Evolutionary conservation across 371 early-diverging fungal species (phyloP), one percentile per base, ranked within the genome.

Genomic region (Catenaria anguillulae): DNA sequence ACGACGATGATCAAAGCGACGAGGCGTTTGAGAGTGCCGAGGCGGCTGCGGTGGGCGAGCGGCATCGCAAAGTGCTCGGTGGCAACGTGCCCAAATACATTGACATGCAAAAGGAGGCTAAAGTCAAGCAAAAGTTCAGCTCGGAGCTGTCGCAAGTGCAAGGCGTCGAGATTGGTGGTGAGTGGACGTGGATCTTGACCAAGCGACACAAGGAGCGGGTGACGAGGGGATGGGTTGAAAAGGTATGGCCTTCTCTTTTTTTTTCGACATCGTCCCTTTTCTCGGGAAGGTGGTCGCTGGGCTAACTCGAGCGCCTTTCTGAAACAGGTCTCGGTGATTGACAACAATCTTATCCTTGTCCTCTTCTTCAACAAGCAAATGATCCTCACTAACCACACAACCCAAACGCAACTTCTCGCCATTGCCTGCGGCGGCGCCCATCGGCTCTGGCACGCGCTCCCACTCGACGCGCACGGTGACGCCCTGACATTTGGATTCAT

Each of bases 151-250:
- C 45, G 4, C 17, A 2, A 12, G 45, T 21, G 45, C 3, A 3
- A 2, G 45, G 45, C 45, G 10, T 5, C 40, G 40, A 40, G 40
- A 8, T 23, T 23, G 4, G 3, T 3, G 8, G 19, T 17, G 45
- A 23, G 4, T 3, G 19, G 19, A 43, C 45, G 19, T 43, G 45
- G 45, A 21, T 17, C 19, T 23, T 43, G 19, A 17, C 45, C 45
- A 43, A 43, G 45, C 45, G 3, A 31, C 52, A 50, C 52, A 26
- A 50, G 52, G 52, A 50, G 52, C 52, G 52, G 15, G 29, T 50
- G 52, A 50, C 52, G 29, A 26, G 52, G 21, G 52, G 52, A 1
- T 29, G 29, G 31, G 15, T 50, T 17, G 48, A 48, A n/a, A 19
- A n/a, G 48, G 48, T 48, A 21, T 24, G 43, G 42, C 17, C 6